These are phyloP conservation scores for Cyathus striatus DNA, from an alignment of 768 basidiomycete species.

Conservation along the genomic window DNA sequence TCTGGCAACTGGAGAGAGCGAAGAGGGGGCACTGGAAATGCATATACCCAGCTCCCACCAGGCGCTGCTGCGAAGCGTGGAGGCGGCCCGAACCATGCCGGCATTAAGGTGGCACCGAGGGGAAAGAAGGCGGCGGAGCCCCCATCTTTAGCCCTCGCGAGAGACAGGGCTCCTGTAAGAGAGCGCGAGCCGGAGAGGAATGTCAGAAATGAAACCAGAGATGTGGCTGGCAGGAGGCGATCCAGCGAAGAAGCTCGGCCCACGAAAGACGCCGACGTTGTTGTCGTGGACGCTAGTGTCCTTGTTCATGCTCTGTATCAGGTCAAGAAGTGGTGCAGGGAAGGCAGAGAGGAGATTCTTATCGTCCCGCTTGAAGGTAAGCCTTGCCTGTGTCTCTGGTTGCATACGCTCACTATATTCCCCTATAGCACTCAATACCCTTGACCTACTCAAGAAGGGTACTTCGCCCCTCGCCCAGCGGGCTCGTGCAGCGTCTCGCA, in stretches of 20 bases:
- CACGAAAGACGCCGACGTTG: conserved; percentile 64
- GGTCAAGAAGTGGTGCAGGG: conserved; percentile 78
- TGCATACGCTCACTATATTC: conserved; percentile 2
- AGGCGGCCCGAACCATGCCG: conserved; percentile 23
- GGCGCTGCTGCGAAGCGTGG: conserved; percentile 17
- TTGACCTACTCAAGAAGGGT: conserved; percentile 92
- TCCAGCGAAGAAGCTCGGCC: conserved; percentile 24
- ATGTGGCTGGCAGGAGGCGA: conserved; percentile 18
- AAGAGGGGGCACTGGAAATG: conserved; percentile 12
- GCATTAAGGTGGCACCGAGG: conserved; percentile 24
- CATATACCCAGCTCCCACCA: conserved; percentile 10
- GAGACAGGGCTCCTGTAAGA: conserved; percentile 8
- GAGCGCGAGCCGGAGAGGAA: conserved; percentile 14
- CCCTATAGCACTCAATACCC: conserved; percentile 73
- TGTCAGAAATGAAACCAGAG: conserved; percentile 10
- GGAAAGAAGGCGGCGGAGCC: conserved; percentile 20
- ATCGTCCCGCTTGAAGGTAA: conserved; percentile 87
- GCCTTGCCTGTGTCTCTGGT: no score
- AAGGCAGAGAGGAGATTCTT: conserved; percentile 71
- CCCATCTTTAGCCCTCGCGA: conserved; percentile 8
- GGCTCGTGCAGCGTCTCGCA: conserved; percentile 83
- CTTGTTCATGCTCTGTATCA: conserved; percentile 73
- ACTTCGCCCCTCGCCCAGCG: conserved; percentile 71
- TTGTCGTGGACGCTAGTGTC: conserved; percentile 80
- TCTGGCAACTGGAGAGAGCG: conserved; percentile 63